Evolutionary conservation across 495 filamentous ascomycete species (phyloP).

Genomic region (Bathelium albidoporum): DNA sequence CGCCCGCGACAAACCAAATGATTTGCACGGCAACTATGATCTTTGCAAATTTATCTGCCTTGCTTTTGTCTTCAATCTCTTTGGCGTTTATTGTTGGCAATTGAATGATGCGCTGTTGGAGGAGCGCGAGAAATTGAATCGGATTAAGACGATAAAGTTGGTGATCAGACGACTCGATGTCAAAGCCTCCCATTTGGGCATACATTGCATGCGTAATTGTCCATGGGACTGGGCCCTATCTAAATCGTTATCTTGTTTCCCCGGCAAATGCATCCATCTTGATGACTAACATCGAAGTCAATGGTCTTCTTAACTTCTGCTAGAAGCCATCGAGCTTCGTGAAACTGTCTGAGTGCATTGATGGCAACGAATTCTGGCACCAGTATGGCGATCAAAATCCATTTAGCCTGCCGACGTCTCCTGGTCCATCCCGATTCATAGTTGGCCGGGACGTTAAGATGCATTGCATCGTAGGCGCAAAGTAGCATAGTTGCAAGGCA

Average conservation of each 20-base stretch:
- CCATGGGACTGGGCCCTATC: too few species aligned
- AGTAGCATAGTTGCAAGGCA: conserved; percentile 21
- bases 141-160: conserved; percentile 26
- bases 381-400: conserved; percentile 15
- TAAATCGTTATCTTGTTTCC: too few species aligned
- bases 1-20: conserved; percentile 4
- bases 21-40: conserved; percentile 1
- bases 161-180: conserved; percentile 17
- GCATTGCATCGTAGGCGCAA: conserved; percentile 21
- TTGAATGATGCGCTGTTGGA: conserved; percentile 14
- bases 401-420: background rate
- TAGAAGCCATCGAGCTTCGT: background rate
- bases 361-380: conserved; percentile 21
- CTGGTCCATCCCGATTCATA: background rate
- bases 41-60: conserved; percentile 22
- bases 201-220: conserved; percentile 31
- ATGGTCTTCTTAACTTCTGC: conserved; percentile 8
- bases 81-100: conserved; percentile 13
- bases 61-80: conserved; percentile 29
- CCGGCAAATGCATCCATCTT: too few species aligned
- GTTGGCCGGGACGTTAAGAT: conserved; percentile 16
- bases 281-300: too few species aligned
- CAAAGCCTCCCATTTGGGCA: conserved; percentile 34
- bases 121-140: conserved; percentile 29
- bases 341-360: background rate